Evolutionary conservation across 1,139 yeast genomes (phyloP).

Genomic region (Geotrichum fermentans): DNA sequence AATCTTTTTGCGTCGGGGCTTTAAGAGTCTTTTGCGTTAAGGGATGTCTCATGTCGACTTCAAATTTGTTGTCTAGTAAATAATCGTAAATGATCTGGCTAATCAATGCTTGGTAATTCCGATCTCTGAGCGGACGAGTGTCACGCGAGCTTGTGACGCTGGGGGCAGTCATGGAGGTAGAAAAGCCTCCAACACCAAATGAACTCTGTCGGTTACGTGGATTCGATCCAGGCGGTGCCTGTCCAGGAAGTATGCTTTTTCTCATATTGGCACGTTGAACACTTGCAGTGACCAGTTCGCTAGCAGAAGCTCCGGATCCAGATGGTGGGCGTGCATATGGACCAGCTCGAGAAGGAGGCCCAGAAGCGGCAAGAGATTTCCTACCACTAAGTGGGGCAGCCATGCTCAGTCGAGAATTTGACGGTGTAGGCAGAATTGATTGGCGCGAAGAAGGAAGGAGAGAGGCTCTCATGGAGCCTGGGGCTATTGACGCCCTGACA

Average conservation of each 20-base stretch:
- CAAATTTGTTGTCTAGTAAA: slow-evolving; percentile 59
- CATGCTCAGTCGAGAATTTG: slow-evolving; percentile 11
- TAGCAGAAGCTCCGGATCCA: slow-evolving; percentile 15
- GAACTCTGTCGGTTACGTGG: slow-evolving; percentile 24
- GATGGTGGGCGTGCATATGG: slow-evolving; percentile 20
- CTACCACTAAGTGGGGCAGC: slow-evolving; percentile 1
- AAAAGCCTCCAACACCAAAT: slow-evolving; percentile 24
- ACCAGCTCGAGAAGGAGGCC: slow-evolving; percentile 6
- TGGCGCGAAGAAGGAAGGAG: slow-evolving; percentile 15
- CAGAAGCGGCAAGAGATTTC: background rate
- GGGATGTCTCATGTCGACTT: slow-evolving; percentile 66
- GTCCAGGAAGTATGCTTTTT: slow-evolving; percentile 5
- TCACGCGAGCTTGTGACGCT: slow-evolving; percentile 38
- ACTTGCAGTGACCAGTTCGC: slow-evolving; percentile 18
- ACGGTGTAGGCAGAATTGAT: slow-evolving; percentile 12
- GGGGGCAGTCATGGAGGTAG: background rate
- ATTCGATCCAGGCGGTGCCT: slow-evolving; percentile 13
- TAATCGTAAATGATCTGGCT: slow-evolving; percentile 47
- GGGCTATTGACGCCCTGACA: slow-evolving; percentile 25
- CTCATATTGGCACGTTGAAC: slow-evolving; percentile 14
- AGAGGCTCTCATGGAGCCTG: slow-evolving; percentile 18
- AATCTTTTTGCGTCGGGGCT: slow-evolving; percentile 86
- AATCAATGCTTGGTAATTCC: slow-evolving; percentile 64
- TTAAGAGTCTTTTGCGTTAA: slow-evolving; percentile 60
- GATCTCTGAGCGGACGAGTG: slow-evolving; percentile 75